Percentiles rank a stretch among this genome's conserved stretches.
Conservation (phyloP, 345 rosid species). For the Eucalyptus globulus region DNA sequence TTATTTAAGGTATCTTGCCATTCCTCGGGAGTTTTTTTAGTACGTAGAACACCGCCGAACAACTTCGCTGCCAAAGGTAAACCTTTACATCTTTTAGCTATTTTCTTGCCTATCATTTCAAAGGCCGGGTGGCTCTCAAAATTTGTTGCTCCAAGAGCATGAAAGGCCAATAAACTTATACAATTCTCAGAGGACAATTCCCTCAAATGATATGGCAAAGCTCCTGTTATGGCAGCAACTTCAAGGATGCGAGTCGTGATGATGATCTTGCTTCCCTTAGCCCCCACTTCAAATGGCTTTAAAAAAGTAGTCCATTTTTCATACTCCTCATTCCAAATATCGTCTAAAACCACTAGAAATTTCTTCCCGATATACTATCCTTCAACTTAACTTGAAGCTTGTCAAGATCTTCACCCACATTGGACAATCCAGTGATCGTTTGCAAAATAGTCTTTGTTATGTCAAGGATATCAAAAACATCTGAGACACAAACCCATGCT, state of each 20-base stretch:
- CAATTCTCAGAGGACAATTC: not conserved
- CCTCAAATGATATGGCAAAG: not conserved
- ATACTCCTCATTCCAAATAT: rapidly evolving
- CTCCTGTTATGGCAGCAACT: not conserved
- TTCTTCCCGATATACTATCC: too few relatives aligned
- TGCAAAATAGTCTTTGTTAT: too few relatives aligned
- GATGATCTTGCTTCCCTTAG: not conserved
- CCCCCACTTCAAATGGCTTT: not conserved
- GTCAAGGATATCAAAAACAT: too few relatives aligned
- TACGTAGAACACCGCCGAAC: not conserved
- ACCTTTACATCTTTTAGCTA: not conserved
- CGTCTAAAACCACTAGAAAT: too few relatives aligned
- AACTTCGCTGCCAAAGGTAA: not conserved
- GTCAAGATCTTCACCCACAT: too few relatives aligned
- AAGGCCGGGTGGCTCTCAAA: not conserved
- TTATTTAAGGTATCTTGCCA: not conserved
- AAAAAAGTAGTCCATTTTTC: rapidly evolving
- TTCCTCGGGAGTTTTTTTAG: rapidly evolving
- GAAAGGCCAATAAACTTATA: not conserved
- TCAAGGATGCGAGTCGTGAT: not conserved
- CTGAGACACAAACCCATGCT: too few relatives aligned
- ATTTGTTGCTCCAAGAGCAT: not conserved
- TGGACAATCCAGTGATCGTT: too few relatives aligned
- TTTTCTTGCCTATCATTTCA: not conserved
- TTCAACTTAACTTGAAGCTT: too few relatives aligned